phyloP scores from a whole-genome alignment of 805 yeast species.

The Ogataea ganodermae region DNA sequence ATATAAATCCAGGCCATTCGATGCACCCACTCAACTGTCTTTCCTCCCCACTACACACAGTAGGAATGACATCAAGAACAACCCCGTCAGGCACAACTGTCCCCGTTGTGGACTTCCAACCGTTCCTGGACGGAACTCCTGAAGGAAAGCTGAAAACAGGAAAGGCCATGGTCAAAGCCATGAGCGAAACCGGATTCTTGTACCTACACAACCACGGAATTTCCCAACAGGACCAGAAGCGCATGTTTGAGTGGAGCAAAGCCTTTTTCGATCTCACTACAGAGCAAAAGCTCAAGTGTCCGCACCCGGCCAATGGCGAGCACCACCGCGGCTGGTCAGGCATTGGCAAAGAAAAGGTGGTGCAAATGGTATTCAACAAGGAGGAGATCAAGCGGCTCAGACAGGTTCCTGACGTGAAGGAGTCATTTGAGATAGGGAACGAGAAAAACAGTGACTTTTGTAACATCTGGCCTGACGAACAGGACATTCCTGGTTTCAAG shows the following conservation, averaged over 20 bases:
- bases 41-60: background rate
- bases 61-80: too few species aligned
- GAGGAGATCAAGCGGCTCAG: conserved; percentile 17
- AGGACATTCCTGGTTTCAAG: conserved; percentile 33
- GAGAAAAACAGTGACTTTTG: conserved; percentile 19
- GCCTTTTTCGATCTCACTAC: conserved; percentile 29
- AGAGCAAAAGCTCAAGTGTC: conserved; percentile 28
- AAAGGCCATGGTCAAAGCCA: conserved; percentile 28
- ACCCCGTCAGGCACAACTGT: conserved; percentile 11
- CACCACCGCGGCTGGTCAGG: conserved; percentile 32
- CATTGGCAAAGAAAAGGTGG: conserved; percentile 27
- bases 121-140: conserved; percentile 27
- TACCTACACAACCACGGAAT: conserved; percentile 27
- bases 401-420: conserved; percentile 34
- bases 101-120: conserved; percentile 34
- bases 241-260: conserved; percentile 25
- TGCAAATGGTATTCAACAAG: conserved; percentile 26
- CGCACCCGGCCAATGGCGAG: conserved; percentile 23
- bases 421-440: conserved; percentile 37
- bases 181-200: conserved; percentile 28
- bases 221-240: conserved; percentile 15
- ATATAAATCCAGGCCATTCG: too few species aligned
- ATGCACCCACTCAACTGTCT: background rate
- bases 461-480: conserved; percentile 29
- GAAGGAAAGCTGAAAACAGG: conserved; percentile 28